Evolutionary conservation across 108 stramenopile species (phyloP).

Genomic region (Cyclostephanos invisitatus): DNA sequence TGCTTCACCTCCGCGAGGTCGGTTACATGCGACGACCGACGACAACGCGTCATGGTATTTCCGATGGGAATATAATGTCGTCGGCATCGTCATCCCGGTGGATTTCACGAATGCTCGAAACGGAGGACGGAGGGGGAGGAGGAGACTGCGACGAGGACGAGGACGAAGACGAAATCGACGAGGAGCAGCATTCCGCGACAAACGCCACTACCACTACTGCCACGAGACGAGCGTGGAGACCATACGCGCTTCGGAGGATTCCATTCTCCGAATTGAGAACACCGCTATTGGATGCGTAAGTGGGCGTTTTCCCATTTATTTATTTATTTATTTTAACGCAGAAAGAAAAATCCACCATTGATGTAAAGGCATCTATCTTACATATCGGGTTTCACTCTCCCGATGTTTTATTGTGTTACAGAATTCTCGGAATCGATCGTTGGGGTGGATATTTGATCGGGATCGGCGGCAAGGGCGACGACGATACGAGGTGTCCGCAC

Average conservation of each 20-base stretch:
- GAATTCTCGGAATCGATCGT: conserved; percentile 37
- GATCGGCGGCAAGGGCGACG: conserved; percentile 18
- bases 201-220: too few species aligned
- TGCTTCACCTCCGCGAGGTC: conserved; percentile 29
- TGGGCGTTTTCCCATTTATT: background rate
- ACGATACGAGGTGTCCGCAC: conserved; percentile 2
- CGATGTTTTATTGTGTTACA: too few species aligned
- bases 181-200: conserved; percentile 1
- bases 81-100: conserved; percentile 14
- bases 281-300: conserved; percentile 28
- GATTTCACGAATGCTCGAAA: conserved; percentile 3
- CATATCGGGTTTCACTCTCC: too few species aligned
- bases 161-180: background rate
- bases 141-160: conserved; percentile 1
- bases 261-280: conserved; percentile 44
- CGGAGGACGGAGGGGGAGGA: background rate
- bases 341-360: background rate
- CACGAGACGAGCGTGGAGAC: conserved; percentile 28
- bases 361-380: too few species aligned
- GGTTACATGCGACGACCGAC: conserved; percentile 10
- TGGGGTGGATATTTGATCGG: conserved; percentile 48
- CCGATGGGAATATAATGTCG: background rate
- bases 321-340: too few species aligned
- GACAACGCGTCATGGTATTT: background rate
- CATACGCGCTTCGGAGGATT: conserved; percentile 25